phyloP scores from a whole-genome alignment of 2,329 filamentous ascomycete genomes.

The Amphichorda felina region DNA sequence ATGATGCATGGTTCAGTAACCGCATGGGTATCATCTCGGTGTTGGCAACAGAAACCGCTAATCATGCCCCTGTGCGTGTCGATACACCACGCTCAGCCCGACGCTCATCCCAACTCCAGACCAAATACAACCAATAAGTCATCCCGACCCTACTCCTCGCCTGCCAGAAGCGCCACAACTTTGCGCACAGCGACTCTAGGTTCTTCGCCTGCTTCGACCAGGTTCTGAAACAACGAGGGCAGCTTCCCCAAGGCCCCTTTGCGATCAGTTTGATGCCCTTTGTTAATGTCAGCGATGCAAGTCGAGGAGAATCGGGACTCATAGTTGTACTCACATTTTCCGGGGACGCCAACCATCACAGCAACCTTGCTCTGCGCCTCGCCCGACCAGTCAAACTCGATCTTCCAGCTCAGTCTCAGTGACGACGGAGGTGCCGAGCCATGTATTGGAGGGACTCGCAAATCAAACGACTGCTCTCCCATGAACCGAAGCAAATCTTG shows the following conservation, averaged over 20 bases:
- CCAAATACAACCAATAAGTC: background rate
- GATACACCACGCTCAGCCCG: too few relatives aligned
- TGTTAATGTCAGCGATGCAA: slow-evolving; percentile 7
- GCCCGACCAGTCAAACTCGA: slow-evolving; percentile 61
- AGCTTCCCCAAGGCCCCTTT: slow-evolving; percentile 44
- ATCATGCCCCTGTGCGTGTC: background rate
- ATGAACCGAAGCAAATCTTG: slow-evolving; percentile 41
- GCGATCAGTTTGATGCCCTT: slow-evolving; percentile 49
- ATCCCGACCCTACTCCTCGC: slow-evolving; percentile 11
- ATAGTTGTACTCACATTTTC: slow-evolving; percentile 43
- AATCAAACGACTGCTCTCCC: slow-evolving; percentile 35
- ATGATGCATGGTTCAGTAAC: too few relatives aligned
- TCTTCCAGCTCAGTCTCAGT: slow-evolving; percentile 48
- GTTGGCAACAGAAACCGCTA: too few relatives aligned
- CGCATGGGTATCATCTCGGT: too few relatives aligned
- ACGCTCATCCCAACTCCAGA: background rate
- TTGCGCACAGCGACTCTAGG: slow-evolving; percentile 44
- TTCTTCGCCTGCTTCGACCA: slow-evolving; percentile 43
- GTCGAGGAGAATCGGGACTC: background rate
- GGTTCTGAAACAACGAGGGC: slow-evolving; percentile 45
- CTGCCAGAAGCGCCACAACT: slow-evolving; percentile 46
- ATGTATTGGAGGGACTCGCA: slow-evolving; percentile 19
- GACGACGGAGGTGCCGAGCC: slow-evolving; percentile 17
- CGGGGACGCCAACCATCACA: slow-evolving; percentile 43
- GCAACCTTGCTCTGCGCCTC: slow-evolving; percentile 50